A percentile compares a stretch with the other conserved stretches of the same genome.
Conservation (phyloP, 805 yeast species). For the Pichia thaimueangensis region DNA sequence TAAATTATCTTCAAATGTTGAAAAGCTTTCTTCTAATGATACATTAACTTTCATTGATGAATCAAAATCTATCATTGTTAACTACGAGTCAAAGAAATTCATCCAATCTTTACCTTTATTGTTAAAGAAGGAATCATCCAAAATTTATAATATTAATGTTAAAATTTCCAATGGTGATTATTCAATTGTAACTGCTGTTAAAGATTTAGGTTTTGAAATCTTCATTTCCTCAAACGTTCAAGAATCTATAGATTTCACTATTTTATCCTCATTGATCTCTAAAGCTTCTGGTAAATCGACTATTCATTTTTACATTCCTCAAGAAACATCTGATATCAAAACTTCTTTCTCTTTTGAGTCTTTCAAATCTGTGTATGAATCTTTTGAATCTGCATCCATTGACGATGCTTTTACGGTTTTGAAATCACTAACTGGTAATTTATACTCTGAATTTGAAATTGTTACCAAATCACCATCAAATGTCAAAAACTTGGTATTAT, state of each 20-base stretch:
- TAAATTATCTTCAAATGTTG: slow-evolving; percentile 7
- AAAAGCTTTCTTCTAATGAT: slow-evolving; percentile 38
- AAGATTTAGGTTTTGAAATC: slow-evolving; percentile 60
- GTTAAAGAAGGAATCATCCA: slow-evolving; percentile 29
- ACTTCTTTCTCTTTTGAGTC: slow-evolving; percentile 11
- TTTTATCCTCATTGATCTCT: slow-evolving; percentile 55
- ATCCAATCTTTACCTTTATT: slow-evolving; percentile 58
- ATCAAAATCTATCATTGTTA: slow-evolving; percentile 29
- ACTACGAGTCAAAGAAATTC: slow-evolving; percentile 42
- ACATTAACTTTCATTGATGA: slow-evolving; percentile 40
- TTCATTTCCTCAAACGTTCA: slow-evolving; percentile 55
- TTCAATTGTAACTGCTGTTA: slow-evolving; percentile 61
- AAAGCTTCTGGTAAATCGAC: slow-evolving; percentile 46
- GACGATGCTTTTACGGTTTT: slow-evolving; percentile 30
- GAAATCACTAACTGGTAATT: slow-evolving; percentile 22
- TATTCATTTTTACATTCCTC: slow-evolving; percentile 56
- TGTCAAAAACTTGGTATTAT: slow-evolving; percentile 40
- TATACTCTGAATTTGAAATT: slow-evolving; percentile 37
- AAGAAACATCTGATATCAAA: slow-evolving; percentile 3
- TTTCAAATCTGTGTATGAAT: slow-evolving; percentile 13
- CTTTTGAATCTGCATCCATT: slow-evolving; percentile 25
- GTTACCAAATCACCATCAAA: slow-evolving; percentile 15
- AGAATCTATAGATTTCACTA: slow-evolving; percentile 49
- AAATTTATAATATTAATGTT: slow-evolving; percentile 51
- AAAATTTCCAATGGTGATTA: slow-evolving; percentile 56